A percentile compares a stretch with the other conserved stretches of the same genome.
Conservation (phyloP, 306 rosid species). For the Lithocarpus polystachyus region DNA sequence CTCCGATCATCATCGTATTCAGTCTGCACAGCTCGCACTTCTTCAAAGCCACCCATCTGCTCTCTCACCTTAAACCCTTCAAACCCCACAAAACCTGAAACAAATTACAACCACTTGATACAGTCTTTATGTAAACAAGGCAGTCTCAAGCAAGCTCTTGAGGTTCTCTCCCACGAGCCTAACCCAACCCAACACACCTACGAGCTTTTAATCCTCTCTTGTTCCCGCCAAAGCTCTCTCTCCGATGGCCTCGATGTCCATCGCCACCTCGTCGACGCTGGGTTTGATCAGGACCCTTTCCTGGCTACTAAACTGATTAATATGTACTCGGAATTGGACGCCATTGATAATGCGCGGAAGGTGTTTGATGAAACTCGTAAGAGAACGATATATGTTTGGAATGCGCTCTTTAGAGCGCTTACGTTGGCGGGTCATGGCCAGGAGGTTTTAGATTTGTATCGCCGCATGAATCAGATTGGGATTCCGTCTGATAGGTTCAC, state of each 20-base stretch:
- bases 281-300: conserved; percentile 71
- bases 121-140: conserved; percentile 78
- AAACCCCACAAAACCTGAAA: conserved; percentile 3
- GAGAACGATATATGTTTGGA: conserved; percentile 86
- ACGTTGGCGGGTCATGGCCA: conserved; percentile 68
- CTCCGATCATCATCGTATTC: conserved; percentile 27
- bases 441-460: conserved; percentile 61
- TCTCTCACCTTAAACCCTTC: conserved; percentile 49
- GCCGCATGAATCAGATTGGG: conserved; percentile 58
- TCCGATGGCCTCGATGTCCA: conserved; percentile 58
- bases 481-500: conserved; percentile 68
- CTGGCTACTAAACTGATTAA: conserved; percentile 84
- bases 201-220: conserved; percentile 65
- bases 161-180: conserved; percentile 54
- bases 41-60: conserved; percentile 31
- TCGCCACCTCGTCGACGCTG: conserved; percentile 46
- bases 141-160: conserved; percentile 69
- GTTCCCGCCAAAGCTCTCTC: conserved; percentile 63
- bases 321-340: conserved; percentile 74
- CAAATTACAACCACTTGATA: conserved; percentile 49
- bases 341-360: conserved; percentile 58
- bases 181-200: conserved; percentile 71
- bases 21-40: conserved; percentile 18
- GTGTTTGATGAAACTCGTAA: conserved; percentile 69
- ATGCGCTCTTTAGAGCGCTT: conserved; percentile 73